Evolutionary conservation across 2,329 filamentous ascomycete species (phyloP), one percentile per base, ranked within the genome.

Genomic region (Diaporthe aspalathi): DNA sequence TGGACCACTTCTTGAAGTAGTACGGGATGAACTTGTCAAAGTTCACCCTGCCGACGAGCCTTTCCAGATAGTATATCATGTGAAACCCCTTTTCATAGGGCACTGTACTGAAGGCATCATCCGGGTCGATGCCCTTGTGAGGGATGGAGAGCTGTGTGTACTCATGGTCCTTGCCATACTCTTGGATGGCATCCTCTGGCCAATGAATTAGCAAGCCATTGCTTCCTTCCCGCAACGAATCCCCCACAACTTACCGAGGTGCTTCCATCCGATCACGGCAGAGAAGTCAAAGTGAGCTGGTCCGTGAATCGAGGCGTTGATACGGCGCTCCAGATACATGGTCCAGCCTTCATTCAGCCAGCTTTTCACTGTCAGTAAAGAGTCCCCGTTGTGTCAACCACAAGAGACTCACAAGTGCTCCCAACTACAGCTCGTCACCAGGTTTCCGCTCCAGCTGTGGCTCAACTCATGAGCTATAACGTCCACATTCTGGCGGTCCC

Each of bases 21-120:
- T 97, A 91, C 20, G 95, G 94, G 78, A 98, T 98, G 82, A 98
- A 99, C 76, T 91, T 92, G 85, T 98, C 94, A 84, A 96, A 99
- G 79, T 93, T 92, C n/a, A 92, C 87, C 73, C 93, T 92, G 45
- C 94, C 93, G 5, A 98, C 88, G 1, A 97, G 85, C 57, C 92
- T 92, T 78, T 99, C 96, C 17, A 99, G 90, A 77, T 95, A 91
- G 81, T 94, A 98, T 56, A 99, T 86, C 81, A 98, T 97, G 78
- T 93, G 93, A 82, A 97, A 98, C 4, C 95, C 95, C 83, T 99
- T 98, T 80, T 98, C 95, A 78, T 99, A 99, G 0, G 96, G 94
- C 43, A 98, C 87, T 32, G 90, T 93, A 75, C 93, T 97, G 84
- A 98, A 99, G 1, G 95, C 93, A 81, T 99, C 96, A 80, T 98